Conservation (phyloP, 2,329 filamentous ascomycete genomes). For the Aschersonia sp. region DNA sequence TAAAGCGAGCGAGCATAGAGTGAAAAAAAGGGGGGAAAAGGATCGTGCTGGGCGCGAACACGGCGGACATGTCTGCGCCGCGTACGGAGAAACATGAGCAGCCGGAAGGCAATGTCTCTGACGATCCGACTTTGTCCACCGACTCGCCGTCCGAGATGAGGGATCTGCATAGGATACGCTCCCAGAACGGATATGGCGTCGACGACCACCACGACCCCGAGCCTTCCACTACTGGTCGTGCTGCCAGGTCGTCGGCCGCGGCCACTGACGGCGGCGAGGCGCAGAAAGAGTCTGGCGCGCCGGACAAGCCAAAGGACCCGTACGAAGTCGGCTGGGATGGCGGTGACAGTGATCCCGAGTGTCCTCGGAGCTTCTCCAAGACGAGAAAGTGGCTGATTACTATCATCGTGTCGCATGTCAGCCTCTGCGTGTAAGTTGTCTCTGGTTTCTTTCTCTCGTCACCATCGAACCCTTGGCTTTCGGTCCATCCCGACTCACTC, state of each 20-base stretch:
- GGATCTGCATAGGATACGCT: constrained; percentile 10
- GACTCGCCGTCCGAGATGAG: background rate
- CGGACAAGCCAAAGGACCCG: constrained; percentile 21
- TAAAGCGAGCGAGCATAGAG: too few relatives aligned
- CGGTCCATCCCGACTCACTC: background rate
- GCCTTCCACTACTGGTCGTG: background rate
- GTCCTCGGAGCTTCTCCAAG: constrained; percentile 53
- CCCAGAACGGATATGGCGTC: constrained; percentile 30
- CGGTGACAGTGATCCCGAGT: constrained; percentile 54
- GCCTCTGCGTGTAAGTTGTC: constrained; percentile 67
- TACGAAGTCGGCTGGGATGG: constrained; percentile 67
- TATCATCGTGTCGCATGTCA: constrained; percentile 55
- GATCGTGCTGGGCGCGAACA: background rate
- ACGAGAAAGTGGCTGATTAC: constrained; percentile 70
- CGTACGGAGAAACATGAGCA: constrained; percentile 1
- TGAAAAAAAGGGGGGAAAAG: too few relatives aligned
- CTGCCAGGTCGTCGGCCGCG: too few relatives aligned
- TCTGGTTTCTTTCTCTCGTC: too few relatives aligned
- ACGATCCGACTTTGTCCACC: background rate
- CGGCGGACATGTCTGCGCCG: background rate
- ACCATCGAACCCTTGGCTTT: background rate
- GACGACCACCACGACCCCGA: constrained; percentile 12
- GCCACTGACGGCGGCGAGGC: constrained; percentile 4
- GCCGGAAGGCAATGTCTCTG: background rate
- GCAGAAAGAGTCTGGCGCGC: background rate